A percentile compares a stretch with the other conserved stretches of the same genome.
These are phyloP conservation scores for Coemansia sp. DNA, from an alignment of 192 early-diverging fungal species.

Conservation along the genomic window DNA sequence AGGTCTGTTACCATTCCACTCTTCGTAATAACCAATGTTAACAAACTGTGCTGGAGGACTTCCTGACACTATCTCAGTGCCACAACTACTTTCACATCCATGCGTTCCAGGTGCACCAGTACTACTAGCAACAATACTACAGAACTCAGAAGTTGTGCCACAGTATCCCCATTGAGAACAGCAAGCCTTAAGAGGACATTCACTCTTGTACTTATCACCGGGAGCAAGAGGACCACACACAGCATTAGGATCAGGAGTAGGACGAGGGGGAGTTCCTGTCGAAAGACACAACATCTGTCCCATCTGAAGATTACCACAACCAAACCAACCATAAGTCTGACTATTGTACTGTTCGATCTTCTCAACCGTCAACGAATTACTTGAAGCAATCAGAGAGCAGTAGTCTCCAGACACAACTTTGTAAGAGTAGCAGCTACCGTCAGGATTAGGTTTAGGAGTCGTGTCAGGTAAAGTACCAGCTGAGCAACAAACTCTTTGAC, in stretches of 20 bases:
- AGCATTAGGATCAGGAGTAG: not conserved
- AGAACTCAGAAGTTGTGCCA: not conserved
- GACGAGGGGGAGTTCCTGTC: not conserved
- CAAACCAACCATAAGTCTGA: not conserved
- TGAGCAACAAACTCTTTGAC: not conserved
- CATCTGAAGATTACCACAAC: not conserved
- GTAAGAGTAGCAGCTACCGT: not conserved
- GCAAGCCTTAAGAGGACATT: not conserved
- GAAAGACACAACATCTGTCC: not conserved
- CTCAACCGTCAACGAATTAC: not conserved
- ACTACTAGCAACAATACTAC: not conserved
- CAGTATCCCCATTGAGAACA: not conserved
- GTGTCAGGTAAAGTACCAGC: not conserved
- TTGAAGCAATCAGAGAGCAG: not conserved
- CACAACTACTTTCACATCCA: not conserved
- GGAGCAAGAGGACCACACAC: not conserved
- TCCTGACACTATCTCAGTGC: not conserved
- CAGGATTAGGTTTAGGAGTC: not conserved
- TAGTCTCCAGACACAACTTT: not conserved
- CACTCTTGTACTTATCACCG: not conserved
- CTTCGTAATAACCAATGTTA: slow-evolving; percentile 30
- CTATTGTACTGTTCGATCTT: not conserved
- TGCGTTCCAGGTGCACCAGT: not conserved
- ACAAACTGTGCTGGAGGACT: slow-evolving; percentile 11
- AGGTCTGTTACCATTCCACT: slow-evolving; percentile 14